Percentiles rank a stretch among this genome's conserved stretches.
Conservation (phyloP, 257 asterid species). For the Capsicum baccatum region DNA sequence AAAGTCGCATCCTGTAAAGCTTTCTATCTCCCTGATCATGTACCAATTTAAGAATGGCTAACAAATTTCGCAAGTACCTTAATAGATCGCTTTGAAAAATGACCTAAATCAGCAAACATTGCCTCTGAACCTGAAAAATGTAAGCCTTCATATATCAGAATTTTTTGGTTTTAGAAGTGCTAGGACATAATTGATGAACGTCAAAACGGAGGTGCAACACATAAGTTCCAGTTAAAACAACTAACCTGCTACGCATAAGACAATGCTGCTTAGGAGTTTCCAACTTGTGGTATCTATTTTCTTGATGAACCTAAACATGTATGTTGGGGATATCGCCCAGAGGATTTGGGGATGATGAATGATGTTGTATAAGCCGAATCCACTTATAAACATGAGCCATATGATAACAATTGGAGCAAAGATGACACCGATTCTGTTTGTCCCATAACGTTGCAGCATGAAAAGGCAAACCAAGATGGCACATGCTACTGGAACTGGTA, state of each 20-base stretch:
- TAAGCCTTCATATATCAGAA: neutral
- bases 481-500: conserved; percentile 87
- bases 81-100: conserved; percentile 86
- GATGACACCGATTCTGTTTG: conserved; percentile 71
- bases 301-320: conserved; percentile 74
- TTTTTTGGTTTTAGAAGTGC: neutral
- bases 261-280: conserved; percentile 78
- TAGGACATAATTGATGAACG: neutral
- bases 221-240: conserved; percentile 23
- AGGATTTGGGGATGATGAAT: conserved; percentile 54
- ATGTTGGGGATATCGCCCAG: conserved; percentile 74
- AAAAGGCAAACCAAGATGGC: conserved; percentile 85
- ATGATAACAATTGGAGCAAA: conserved; percentile 88
- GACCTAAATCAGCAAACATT: conserved; percentile 91
- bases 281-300: conserved; percentile 60
- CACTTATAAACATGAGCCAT: conserved; percentile 76
- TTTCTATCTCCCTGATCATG: neutral
- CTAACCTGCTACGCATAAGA: conserved; percentile 85
- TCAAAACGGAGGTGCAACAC: neutral
- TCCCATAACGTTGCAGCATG: conserved; percentile 86
- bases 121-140: conserved; percentile 76
- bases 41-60: neutral
- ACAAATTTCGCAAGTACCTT: conserved; percentile 50
- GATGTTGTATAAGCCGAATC: conserved; percentile 79
- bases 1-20: neutral